phyloP scores from a whole-genome alignment of 2,329 filamentous ascomycete genomes.

The Aspergillus sp. region DNA sequence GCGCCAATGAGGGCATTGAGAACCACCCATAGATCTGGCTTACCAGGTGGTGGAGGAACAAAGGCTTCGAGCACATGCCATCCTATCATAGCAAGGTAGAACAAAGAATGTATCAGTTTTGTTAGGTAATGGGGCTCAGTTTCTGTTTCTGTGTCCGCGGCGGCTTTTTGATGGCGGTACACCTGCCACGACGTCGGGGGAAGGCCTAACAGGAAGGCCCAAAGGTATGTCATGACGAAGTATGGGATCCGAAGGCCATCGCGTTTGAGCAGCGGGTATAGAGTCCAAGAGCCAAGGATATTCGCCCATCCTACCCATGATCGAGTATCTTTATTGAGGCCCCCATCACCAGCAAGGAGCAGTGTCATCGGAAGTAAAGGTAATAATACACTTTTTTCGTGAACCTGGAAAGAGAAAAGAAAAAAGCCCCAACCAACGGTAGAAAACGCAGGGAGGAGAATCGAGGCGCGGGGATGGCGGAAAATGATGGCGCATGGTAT shows the following conservation, averaged over 20 bases:
- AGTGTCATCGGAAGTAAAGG: slow-evolving; percentile 93
- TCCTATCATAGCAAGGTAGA: slow-evolving; percentile 73
- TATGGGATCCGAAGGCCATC: slow-evolving; percentile 86
- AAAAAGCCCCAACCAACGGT: slow-evolving; percentile 95
- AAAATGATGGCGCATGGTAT: slow-evolving; percentile 80
- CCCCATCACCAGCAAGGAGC: slow-evolving; percentile 74
- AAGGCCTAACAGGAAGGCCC: slow-evolving; percentile 86
- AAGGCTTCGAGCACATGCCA: slow-evolving; percentile 80
- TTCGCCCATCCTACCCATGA: slow-evolving; percentile 98
- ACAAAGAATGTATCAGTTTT: slow-evolving; percentile 71
- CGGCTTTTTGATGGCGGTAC: slow-evolving; percentile 56
- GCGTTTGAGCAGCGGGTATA: slow-evolving; percentile 85
- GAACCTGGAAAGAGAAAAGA: slow-evolving; percentile 95
- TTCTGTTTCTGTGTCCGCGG: slow-evolving; percentile 37
- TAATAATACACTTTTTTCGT: slow-evolving; percentile 94
- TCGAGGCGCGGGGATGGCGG: slow-evolving; percentile 70
- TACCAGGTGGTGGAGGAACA: slow-evolving; percentile 66
- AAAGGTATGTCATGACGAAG: slow-evolving; percentile 77
- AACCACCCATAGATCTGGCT: slow-evolving; percentile 94
- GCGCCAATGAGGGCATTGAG: slow-evolving; percentile 84
- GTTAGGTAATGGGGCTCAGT: slow-evolving; percentile 55
- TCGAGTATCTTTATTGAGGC: slow-evolving; percentile 71
- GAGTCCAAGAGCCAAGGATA: slow-evolving; percentile 82
- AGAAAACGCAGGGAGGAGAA: slow-evolving; percentile 78
- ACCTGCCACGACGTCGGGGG: slow-evolving; percentile 72